Conservation (phyloP, 345 rosid genomes). For the Bretschneidera sinensis region DNA sequence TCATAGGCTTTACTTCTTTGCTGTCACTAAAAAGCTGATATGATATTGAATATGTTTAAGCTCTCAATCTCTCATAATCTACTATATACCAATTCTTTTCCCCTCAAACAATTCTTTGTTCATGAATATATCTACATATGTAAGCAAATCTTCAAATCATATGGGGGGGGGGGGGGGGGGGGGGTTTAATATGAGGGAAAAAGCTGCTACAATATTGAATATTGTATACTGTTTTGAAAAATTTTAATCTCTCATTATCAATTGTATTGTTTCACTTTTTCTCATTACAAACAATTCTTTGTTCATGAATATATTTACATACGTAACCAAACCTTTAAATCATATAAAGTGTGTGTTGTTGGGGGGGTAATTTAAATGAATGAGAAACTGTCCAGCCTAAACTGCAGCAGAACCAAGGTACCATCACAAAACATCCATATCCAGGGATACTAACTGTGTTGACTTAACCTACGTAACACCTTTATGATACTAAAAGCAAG, state of each 20-base stretch:
- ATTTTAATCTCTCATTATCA: too few relatives aligned
- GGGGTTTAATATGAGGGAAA: too few relatives aligned
- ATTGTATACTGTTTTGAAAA: too few relatives aligned
- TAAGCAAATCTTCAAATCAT: too few relatives aligned
- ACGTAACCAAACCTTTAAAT: not conserved
- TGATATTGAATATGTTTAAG: not conserved
- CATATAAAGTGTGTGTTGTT: not conserved
- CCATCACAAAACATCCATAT: not conserved
- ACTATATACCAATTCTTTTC: not conserved
- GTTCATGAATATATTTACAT: not conserved
- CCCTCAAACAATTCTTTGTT: not conserved
- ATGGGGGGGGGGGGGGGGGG: not conserved
- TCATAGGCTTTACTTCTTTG: not conserved
- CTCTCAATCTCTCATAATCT: not conserved
- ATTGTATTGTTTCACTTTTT: too few relatives aligned
- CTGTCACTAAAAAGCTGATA: not conserved
- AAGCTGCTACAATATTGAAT: too few relatives aligned
- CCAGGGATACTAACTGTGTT: slow-evolving; percentile 12
- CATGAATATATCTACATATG: not conserved
- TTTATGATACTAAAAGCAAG: not conserved
- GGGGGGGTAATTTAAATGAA: not conserved
- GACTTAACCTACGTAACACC: not conserved
- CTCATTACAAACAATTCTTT: not conserved
- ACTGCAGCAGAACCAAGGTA: not conserved
- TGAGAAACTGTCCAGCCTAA: not conserved